phyloP scores from a whole-genome alignment of 2,329 filamentous ascomycete genomes.

The Paracamarosporium sp. region DNA sequence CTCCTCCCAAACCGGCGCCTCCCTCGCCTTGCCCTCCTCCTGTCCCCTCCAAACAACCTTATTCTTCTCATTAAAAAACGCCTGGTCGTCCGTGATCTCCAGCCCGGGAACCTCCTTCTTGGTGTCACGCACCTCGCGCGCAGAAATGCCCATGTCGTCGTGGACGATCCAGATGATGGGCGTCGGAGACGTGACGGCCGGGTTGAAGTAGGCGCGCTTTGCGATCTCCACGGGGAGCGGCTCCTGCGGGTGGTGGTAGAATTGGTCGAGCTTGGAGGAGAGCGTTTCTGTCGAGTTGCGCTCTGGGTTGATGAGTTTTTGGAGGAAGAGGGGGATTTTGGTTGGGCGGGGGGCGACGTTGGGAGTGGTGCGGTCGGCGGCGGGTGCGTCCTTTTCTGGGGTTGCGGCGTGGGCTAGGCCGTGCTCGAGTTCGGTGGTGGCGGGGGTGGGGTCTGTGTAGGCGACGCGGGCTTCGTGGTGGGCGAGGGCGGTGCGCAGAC shows the following conservation, averaged over 20 bases:
- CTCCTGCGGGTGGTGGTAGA: conserved; percentile 40
- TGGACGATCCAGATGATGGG: conserved; percentile 55
- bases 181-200: conserved; percentile 51
- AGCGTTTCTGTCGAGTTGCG: conserved; percentile 37
- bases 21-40: conserved; percentile 48
- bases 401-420: conserved; percentile 25
- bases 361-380: conserved; percentile 17
- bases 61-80: conserved; percentile 53
- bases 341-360: conserved; percentile 27
- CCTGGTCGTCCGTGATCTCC: conserved; percentile 53
- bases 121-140: conserved; percentile 51
- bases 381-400: conserved; percentile 21
- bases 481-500: conserved; percentile 39
- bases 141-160: conserved; percentile 52
- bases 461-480: conserved; percentile 38
- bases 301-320: conserved; percentile 41
- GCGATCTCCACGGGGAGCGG: conserved; percentile 42
- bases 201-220: conserved; percentile 53
- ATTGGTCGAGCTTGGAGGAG: conserved; percentile 37
- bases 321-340: conserved; percentile 38
- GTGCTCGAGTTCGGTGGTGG: conserved; percentile 29
- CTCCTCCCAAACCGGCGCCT: conserved; percentile 53
- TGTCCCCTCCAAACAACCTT: conserved; percentile 50
- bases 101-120: conserved; percentile 46
- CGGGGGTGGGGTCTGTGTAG: conserved; percentile 31